Evolutionary conservation across 139 green algal genomes (phyloP).

Genomic region (Chlamydomonas sphaeroides): DNA sequence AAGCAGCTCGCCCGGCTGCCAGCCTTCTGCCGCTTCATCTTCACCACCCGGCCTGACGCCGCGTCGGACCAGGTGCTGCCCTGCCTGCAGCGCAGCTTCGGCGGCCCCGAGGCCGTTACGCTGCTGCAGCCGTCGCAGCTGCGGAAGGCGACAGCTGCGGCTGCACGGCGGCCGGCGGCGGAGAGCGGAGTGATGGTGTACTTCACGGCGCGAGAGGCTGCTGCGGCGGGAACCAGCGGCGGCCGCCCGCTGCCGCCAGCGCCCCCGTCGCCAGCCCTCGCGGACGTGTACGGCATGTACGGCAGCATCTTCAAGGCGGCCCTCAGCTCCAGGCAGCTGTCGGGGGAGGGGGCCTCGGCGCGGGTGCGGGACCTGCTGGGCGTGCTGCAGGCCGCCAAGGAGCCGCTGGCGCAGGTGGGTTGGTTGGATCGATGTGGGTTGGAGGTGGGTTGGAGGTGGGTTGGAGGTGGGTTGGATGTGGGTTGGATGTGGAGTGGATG

Average conservation of each 20-base stretch:
- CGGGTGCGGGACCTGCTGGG: neutral
- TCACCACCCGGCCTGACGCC: neutral
- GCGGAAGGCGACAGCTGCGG: neutral
- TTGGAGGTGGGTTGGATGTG: too few relatives aligned
- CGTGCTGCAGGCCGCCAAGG: neutral
- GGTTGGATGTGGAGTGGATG: too few relatives aligned
- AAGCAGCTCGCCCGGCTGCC: neutral
- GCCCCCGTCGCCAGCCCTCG: neutral
- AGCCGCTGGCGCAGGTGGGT: neutral
- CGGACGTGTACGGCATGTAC: neutral
- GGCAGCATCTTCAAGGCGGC: neutral
- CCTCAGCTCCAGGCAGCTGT: too few relatives aligned
- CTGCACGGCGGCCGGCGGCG: neutral
- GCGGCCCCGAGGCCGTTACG: too few relatives aligned
- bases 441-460: too few relatives aligned
- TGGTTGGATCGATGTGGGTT: too few relatives aligned
- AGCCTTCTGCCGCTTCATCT: neutral
- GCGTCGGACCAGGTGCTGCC: neutral
- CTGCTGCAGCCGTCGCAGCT: neutral
- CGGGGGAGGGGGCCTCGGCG: too few relatives aligned
- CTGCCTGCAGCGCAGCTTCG: neutral
- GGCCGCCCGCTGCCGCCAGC: neutral
- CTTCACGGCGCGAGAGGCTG: neutral
- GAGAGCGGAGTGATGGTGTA: neutral
- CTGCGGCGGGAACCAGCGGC: neutral